phyloP scores from a whole-genome alignment of 148 eudicot genomes.

The Pouteria glomerata region DNA sequence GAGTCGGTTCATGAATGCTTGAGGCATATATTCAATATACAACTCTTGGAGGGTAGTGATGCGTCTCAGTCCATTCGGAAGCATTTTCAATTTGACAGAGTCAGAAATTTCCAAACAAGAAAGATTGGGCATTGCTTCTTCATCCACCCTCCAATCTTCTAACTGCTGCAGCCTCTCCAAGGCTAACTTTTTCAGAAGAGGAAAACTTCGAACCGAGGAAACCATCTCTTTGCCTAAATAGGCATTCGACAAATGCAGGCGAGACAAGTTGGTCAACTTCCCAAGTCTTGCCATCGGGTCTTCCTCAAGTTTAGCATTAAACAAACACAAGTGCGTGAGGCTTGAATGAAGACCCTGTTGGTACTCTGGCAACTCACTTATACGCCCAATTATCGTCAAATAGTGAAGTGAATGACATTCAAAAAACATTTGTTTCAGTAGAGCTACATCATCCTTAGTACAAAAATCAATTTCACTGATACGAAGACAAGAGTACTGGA shows the following conservation, averaged over 20 bases:
- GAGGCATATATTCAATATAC: background rate
- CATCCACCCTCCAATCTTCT: slow-evolving; percentile 15
- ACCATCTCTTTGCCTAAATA: background rate
- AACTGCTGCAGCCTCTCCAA: slow-evolving; percentile 5
- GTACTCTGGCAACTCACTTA: background rate
- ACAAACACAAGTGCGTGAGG: background rate
- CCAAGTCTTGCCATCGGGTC: slow-evolving; percentile 10
- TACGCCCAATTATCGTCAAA: background rate
- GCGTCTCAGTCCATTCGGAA: slow-evolving; percentile 18
- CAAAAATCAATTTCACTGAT: background rate
- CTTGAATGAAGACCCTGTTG: background rate
- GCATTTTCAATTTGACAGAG: background rate
- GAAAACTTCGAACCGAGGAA: slow-evolving; percentile 17
- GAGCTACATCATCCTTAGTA: background rate
- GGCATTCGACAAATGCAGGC: background rate
- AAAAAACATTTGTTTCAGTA: too few species aligned
- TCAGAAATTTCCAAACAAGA: background rate
- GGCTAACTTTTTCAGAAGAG: slow-evolving; percentile 12
- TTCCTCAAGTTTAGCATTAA: background rate
- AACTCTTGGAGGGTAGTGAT: background rate
- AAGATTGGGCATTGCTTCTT: slow-evolving; percentile 22
- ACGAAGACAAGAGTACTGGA: background rate
- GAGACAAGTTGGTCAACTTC: background rate
- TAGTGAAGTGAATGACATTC: background rate
- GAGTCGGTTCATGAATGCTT: background rate